These are phyloP conservation scores for Yarrowia sp. DNA, from an alignment of 805 yeast genomes.

Conservation along the genomic window DNA sequence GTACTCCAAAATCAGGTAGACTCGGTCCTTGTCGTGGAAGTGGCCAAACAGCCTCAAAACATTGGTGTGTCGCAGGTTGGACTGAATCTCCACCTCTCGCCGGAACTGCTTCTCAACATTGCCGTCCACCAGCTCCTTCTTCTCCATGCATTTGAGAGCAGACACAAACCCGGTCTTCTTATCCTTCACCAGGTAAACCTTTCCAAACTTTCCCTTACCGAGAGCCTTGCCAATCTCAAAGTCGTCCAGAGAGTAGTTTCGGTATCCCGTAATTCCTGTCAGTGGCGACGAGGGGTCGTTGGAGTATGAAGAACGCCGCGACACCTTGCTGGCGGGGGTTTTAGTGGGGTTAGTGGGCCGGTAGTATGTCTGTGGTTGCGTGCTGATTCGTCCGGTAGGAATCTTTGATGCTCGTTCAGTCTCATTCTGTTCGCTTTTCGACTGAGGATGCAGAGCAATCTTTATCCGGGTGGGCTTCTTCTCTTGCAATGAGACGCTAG, in stretches of 20 bases:
- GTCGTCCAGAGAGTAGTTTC: conserved; percentile 49
- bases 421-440: conserved; percentile 20
- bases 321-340: neutral
- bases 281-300: conserved; percentile 27
- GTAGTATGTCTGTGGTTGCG: conserved; percentile 13
- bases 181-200: conserved; percentile 84
- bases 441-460: conserved; percentile 21
- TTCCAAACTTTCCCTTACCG: conserved; percentile 93
- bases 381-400: neutral
- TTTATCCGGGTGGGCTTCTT: conserved; percentile 21
- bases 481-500: conserved; percentile 31
- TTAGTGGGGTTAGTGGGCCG: conserved; percentile 10
- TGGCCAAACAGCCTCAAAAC: conserved; percentile 79
- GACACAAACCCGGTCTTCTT: conserved; percentile 71
- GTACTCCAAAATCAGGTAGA: conserved; percentile 80
- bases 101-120: conserved; percentile 82
- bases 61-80: conserved; percentile 68
- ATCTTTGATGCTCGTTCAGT: neutral
- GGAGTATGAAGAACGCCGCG: neutral
- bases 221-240: conserved; percentile 84
- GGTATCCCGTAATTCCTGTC: conserved; percentile 29
- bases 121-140: conserved; percentile 67
- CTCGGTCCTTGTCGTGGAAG: conserved; percentile 76
- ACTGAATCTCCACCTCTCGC: conserved; percentile 89
- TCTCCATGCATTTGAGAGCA: conserved; percentile 89